Conservation (phyloP, 2,329 filamentous ascomycete species). For the Amesomyces nigricolor region DNA sequence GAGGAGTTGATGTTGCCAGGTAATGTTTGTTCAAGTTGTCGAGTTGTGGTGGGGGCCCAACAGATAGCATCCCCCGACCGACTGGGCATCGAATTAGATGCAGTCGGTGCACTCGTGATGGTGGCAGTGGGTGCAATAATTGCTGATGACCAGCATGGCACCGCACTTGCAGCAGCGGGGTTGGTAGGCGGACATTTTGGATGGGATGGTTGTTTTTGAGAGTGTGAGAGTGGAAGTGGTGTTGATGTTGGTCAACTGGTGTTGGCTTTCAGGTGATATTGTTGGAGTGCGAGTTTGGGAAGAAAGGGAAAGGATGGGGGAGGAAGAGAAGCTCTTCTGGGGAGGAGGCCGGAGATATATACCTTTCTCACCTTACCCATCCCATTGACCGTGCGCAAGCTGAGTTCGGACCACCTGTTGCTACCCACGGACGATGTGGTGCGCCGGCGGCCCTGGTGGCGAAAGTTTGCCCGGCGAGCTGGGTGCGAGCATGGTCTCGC, state of each 20-base stretch:
- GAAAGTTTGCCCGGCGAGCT: background rate
- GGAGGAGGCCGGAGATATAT: too few relatives aligned
- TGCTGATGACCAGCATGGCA: constrained; percentile 53
- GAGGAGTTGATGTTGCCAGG: background rate
- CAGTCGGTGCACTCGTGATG: constrained; percentile 48
- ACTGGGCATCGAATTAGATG: constrained; percentile 25
- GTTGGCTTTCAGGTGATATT: background rate
- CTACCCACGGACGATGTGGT: too few relatives aligned
- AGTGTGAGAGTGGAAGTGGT: background rate
- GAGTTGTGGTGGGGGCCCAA: too few relatives aligned
- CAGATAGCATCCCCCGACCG: background rate
- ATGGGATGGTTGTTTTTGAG: background rate
- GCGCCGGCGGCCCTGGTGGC: background rate
- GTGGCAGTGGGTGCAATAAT: constrained; percentile 44
- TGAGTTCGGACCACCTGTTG: too few relatives aligned
- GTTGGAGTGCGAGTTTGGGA: background rate
- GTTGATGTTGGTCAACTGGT: background rate
- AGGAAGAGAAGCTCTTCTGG: too few relatives aligned
- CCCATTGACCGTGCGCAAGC: too few relatives aligned
- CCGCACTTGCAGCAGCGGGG: constrained; percentile 53
- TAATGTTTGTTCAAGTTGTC: background rate
- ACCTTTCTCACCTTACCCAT: too few relatives aligned
- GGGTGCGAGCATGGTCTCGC: background rate
- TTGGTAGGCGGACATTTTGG: constrained; percentile 23
- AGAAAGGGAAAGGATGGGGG: background rate